A percentile compares a stretch with the other conserved stretches of the same genome.
Evolutionary conservation across 495 filamentous ascomycete genomes (phyloP).

Genomic region (Penicillium manginii): DNA sequence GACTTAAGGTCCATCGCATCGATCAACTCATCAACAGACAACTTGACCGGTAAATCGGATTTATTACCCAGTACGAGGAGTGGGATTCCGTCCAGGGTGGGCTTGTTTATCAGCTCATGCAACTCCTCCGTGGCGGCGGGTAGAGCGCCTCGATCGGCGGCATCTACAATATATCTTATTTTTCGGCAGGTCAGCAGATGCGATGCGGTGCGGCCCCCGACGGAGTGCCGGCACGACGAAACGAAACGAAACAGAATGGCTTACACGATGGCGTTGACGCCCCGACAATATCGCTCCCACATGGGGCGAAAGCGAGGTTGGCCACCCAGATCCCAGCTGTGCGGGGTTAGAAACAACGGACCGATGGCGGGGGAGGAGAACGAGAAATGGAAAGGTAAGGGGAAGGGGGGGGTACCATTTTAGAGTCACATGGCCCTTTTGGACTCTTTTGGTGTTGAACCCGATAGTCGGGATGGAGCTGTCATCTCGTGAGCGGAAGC

Average conservation of each 20-base stretch:
- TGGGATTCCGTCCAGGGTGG: constrained; percentile 84
- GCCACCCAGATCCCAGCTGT: constrained; percentile 93
- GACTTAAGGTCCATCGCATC: constrained; percentile 88
- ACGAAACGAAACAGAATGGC: constrained; percentile 10
- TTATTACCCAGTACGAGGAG: constrained; percentile 98
- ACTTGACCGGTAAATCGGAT: constrained; percentile 84
- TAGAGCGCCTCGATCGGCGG: constrained; percentile 77
- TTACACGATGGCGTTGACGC: constrained; percentile 96
- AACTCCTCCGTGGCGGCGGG: constrained; percentile 92
- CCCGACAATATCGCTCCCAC: constrained; percentile 99
- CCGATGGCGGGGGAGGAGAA: constrained; percentile 11
- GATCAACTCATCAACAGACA: constrained; percentile 93
- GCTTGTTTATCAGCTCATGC: constrained; percentile 83
- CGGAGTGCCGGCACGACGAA: too few species aligned
- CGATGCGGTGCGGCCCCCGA: neutral
- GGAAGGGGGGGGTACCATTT: constrained; percentile 69
- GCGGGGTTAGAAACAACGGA: constrained; percentile 12
- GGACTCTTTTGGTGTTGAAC: constrained; percentile 98
- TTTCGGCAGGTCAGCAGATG: neutral
- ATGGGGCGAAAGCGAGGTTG: constrained; percentile 97
- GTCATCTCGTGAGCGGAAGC: constrained; percentile 44
- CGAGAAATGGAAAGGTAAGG: neutral
- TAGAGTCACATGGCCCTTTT: constrained; percentile 97
- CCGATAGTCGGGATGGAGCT: constrained; percentile 98
- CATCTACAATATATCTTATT: constrained; percentile 91